A percentile compares a stretch with the other conserved stretches of the same genome.
These are phyloP conservation scores for Onygenales sp. DNA, from an alignment of 2,329 filamentous ascomycete species.

Conservation along the genomic window DNA sequence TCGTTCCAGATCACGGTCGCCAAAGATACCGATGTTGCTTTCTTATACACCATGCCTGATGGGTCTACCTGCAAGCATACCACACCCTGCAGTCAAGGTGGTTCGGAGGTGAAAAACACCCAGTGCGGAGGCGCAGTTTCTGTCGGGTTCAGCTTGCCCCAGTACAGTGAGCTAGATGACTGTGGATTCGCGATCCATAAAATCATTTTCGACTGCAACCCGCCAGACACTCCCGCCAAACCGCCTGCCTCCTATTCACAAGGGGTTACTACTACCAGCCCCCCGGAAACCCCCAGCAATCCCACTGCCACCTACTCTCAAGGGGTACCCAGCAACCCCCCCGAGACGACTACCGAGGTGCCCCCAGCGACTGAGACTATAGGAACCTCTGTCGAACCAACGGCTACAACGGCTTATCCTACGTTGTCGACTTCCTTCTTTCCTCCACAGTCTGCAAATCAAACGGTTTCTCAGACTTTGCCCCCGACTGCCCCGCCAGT, in stretches of 20 bases:
- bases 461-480: background rate
- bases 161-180: conserved; percentile 44
- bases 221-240: conserved; percentile 2
- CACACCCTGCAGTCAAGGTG: conserved; percentile 55
- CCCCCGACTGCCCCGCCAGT: background rate
- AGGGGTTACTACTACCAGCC: background rate
- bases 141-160: conserved; percentile 60
- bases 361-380: too few relatives aligned
- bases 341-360: too few relatives aligned
- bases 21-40: conserved; percentile 69
- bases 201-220: conserved; percentile 64
- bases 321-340: background rate
- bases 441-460: background rate
- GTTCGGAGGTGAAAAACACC: conserved; percentile 65
- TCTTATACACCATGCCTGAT: conserved; percentile 80
- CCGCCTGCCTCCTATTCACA: background rate
- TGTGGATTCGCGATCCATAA: conserved; percentile 67
- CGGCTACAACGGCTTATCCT: too few relatives aligned
- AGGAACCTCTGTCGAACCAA: too few relatives aligned
- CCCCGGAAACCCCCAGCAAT: background rate
- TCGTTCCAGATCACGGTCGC: conserved; percentile 64
- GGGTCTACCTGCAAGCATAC: conserved; percentile 74
- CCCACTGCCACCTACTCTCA: background rate
- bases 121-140: conserved; percentile 88
- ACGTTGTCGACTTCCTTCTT: too few relatives aligned